Evolutionary conservation across 306 rosid species (phyloP), one percentile per base, ranked within the genome.

Genomic region (Malus sieversii): DNA sequence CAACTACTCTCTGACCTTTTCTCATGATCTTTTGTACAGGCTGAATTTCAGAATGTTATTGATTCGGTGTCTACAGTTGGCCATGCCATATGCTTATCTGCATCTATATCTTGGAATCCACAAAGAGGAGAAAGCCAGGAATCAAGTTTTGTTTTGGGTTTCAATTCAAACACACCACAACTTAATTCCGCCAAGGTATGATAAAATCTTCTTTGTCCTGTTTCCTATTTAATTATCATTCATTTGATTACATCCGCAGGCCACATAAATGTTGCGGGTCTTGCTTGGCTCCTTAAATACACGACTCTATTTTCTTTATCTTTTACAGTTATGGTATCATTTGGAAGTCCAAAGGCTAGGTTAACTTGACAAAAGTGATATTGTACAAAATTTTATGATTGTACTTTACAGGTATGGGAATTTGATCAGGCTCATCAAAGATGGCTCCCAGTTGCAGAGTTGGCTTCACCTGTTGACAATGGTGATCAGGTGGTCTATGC

Each of bases 361-460:
- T 35, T 15, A 57, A 57, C 13, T 60, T 62, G 15, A 29, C 22
- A 45, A 42, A 45, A 12, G 4, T n/a, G 18, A n/a, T 51, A 14
- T 4, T 40, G 52, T 35, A 5, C 46, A 38, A 72, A 65, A 40
- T 27, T 52, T 30, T 46, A 30, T 67, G 64, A 52, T 44, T 18
- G 44, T 59, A 27, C 12, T 33, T 64, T 30, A 38, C 78, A 92
- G 99, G 90, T 95, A 63, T 95, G 97, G 97, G 97, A 95, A 80
- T 92, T 95, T 81, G 96, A 95, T 84, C 90, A 88, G 74, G 96
- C 89, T 87, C 99, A 95, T 82, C 99, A 89, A 74, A 90, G 97
- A 89, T 92, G 99, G 99, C 93, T 92, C 79, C 99, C 97, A 14
- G 97, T 95, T 73, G 97, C 99, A 59, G 96, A 92, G 83, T 65